phyloP scores from a whole-genome alignment of 768 basidiomycete species.

The Lanmaoa pseudosensibilis region DNA sequence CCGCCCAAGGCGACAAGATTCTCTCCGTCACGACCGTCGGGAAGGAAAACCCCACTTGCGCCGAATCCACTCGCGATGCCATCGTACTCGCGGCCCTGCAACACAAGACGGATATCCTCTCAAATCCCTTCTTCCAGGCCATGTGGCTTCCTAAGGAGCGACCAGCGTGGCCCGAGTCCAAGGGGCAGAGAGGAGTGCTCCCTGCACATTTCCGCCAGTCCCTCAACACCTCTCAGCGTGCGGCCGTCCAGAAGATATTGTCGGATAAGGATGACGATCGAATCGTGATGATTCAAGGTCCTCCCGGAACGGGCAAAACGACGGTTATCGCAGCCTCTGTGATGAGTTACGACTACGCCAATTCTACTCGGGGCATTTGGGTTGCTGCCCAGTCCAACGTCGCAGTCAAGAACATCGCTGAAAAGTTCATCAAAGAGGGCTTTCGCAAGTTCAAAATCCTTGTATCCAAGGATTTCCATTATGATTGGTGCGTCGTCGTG shows the following conservation, averaged over 20 bases:
- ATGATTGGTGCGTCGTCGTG: conserved; percentile 39
- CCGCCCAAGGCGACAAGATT: conserved; percentile 18
- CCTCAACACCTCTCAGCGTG: conserved; percentile 30
- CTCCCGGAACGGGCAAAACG: conserved; percentile 48
- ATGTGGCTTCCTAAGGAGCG: conserved; percentile 29
- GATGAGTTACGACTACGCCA: conserved; percentile 18
- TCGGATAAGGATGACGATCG: conserved; percentile 22
- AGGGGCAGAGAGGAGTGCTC: not conserved
- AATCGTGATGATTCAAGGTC: conserved; percentile 34
- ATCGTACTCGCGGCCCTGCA: conserved; percentile 28
- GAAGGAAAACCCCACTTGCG: conserved; percentile 52
- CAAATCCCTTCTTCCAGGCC: conserved; percentile 25
- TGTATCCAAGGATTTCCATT: conserved; percentile 49
- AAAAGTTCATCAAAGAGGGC: conserved; percentile 37
- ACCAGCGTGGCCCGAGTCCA: conserved; percentile 16
- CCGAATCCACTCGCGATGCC: conserved; percentile 40
- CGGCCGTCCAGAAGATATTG: conserved; percentile 33
- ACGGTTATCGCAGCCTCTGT: conserved; percentile 42
- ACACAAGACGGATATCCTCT: conserved; percentile 9
- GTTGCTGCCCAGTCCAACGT: conserved; percentile 51
- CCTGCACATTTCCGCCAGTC: not conserved
- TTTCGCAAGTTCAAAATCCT: conserved; percentile 40
- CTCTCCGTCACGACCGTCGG: conserved; percentile 50
- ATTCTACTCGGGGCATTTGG: conserved; percentile 31
- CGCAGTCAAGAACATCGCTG: conserved; percentile 54